These are phyloP conservation scores for Yamadazyma phyllophila DNA, from an alignment of 805 yeast species.

Conservation along the genomic window DNA sequence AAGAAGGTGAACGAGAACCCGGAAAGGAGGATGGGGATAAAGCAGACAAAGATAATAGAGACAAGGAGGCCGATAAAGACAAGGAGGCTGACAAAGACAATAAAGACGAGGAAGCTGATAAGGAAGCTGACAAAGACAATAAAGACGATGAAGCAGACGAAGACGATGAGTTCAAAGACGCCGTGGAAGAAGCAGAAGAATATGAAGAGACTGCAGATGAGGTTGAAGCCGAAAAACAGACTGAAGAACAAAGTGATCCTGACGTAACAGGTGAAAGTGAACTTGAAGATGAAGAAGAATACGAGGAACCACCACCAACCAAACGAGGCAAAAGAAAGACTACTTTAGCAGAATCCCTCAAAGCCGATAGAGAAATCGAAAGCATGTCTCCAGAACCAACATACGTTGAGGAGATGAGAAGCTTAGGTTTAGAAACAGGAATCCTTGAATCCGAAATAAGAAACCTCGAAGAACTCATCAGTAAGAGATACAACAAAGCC, in stretches of 20 bases:
- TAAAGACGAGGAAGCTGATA: neutral
- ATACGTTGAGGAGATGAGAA: slow-evolving; percentile 1
- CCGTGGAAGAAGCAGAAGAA: neutral
- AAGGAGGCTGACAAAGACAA: neutral
- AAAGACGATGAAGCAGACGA: slow-evolving; percentile 1
- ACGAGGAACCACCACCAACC: too few species aligned
- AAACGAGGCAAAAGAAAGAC: too few species aligned
- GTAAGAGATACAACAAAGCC: neutral
- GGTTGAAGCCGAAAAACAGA: too few species aligned
- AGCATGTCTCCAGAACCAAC: neutral
- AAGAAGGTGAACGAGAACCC: neutral
- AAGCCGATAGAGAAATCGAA: neutral
- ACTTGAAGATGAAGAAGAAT: too few species aligned
- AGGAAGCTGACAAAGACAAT: neutral
- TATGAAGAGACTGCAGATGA: too few species aligned
- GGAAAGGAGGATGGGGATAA: neutral
- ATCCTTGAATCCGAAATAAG: neutral
- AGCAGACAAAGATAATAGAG: neutral
- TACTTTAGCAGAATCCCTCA: neutral
- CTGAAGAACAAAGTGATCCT: too few species aligned
- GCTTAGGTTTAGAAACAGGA: slow-evolving; percentile 7
- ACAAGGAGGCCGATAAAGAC: neutral
- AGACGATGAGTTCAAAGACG: neutral
- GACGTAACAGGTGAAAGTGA: neutral
- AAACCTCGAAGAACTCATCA: neutral